Evolutionary conservation across 169 alveolate species (phyloP).

Genomic region (Nephromyces sp.): DNA sequence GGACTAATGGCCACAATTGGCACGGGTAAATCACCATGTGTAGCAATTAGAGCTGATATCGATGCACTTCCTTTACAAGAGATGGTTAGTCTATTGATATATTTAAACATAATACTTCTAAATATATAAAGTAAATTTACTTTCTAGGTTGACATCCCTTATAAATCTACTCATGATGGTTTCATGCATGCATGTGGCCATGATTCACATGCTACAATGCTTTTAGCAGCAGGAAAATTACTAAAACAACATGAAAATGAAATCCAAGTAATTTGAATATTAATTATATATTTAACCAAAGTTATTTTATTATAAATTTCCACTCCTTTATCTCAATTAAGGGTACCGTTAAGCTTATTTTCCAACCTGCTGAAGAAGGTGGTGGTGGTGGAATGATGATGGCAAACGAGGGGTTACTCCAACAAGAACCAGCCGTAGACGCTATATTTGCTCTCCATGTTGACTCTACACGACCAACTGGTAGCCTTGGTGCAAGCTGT

Average conservation of each 20-base stretch:
- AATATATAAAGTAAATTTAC: no score
- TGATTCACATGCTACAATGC: conserved; percentile 38
- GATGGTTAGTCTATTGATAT: no score
- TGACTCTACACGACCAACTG: conserved; percentile 17
- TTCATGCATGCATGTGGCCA: conserved; percentile 46
- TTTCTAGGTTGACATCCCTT: conserved; percentile 16
- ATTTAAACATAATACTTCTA: no score
- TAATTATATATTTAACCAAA: no score
- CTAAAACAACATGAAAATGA: conserved; percentile 17
- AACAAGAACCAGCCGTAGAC: not conserved
- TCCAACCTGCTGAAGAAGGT: conserved; percentile 41
- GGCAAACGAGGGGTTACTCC: conserved; percentile 18
- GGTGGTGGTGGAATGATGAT: conserved; percentile 32
- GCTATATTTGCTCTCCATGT: conserved; percentile 22
- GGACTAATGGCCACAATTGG: no score
- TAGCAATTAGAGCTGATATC: no score
- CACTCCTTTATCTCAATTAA: no score
- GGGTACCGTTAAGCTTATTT: conserved; percentile 39
- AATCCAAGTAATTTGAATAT: conserved; percentile 3
- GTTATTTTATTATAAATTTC: no score
- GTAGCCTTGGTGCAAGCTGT: conserved; percentile 2
- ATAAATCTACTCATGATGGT: conserved; percentile 14
- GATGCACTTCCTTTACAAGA: no score
- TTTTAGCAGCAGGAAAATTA: conserved; percentile 31
- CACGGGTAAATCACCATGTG: no score